Evolutionary conservation across 208 protist species (phyloP), one percentile per base, ranked within the genome.

Genomic region (Borovskyia barvae): DNA sequence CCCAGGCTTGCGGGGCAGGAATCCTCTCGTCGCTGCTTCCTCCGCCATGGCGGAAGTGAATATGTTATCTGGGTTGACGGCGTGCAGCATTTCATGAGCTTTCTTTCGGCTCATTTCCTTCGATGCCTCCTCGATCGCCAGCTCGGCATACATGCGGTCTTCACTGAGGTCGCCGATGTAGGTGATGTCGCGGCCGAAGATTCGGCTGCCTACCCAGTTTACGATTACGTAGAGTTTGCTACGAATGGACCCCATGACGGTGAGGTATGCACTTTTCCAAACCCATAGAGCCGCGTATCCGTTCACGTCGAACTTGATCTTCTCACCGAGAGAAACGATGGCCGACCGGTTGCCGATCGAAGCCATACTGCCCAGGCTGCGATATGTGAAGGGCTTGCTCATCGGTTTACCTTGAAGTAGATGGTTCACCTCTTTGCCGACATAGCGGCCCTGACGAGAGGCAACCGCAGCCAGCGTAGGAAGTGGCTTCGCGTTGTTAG

Each of bases 251-350:
- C 84, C 87, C 28, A 94, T 73, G 35, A 91, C 88, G 62, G 80
- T 90, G 48, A 94, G 66, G 71, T 94, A 94, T 25, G 87, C 87
- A 47, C 82, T 91, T 46, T 87, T 80, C 87, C 87, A 94, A 30
- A 94, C 77, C 65, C 58, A 90, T 32, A 92, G 68, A 15, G 87
- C 87, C 64, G 82, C 75, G 29, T 87, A 75, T 25, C 87, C 84
- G n/a, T 79, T 73, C 51, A 94, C 52, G 66, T 90, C 87, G 26
- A 92, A 36, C 36, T 73, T 75, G 46, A 52, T 40, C 32, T 64
- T 61, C n/a, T 75, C 47, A 29, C 83, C 83, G n/a, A 95, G 53
- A 7, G 71, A 85, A 19, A 88, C 85, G 49, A 92, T 67, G 24
- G 87, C 87, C 22, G 66, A 76, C 32, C n/a, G 43, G 59, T 83